These are phyloP conservation scores for Huntiella abstrusa DNA, from an alignment of 2,329 filamentous ascomycete species.

Conservation along the genomic window DNA sequence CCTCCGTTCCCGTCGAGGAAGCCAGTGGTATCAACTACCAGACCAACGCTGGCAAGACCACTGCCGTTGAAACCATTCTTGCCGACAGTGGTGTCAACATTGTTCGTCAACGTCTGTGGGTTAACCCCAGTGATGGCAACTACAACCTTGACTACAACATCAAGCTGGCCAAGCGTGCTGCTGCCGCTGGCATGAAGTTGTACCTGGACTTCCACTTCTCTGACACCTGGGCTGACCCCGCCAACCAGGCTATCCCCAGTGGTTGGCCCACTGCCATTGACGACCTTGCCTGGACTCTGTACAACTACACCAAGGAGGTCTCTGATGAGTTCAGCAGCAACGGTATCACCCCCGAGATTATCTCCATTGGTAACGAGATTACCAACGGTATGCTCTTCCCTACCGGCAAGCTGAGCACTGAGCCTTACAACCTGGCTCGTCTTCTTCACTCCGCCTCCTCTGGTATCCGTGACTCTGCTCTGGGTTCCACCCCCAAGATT, in stretches of 20 bases:
- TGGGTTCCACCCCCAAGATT: constrained; percentile 41
- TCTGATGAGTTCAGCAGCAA: constrained; percentile 40
- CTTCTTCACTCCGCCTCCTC: constrained; percentile 45
- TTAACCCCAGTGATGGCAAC: constrained; percentile 42
- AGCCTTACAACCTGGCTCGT: constrained; percentile 39
- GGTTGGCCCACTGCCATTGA: constrained; percentile 44
- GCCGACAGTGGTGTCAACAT: constrained; percentile 45
- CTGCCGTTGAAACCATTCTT: constrained; percentile 44
- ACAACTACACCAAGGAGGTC: constrained; percentile 48
- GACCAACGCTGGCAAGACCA: constrained; percentile 29
- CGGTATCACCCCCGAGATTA: constrained; percentile 37
- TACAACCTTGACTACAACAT: constrained; percentile 57
- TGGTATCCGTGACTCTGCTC: constrained; percentile 43
- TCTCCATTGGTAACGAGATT: constrained; percentile 61
- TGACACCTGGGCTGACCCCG: constrained; percentile 54
- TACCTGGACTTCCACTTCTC: constrained; percentile 47
- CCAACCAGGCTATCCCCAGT: constrained; percentile 39
- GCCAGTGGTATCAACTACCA: constrained; percentile 41
- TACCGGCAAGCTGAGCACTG: constrained; percentile 31
- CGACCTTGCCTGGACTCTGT: constrained; percentile 40
- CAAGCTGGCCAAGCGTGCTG: constrained; percentile 43
- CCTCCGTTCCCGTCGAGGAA: constrained; percentile 46
- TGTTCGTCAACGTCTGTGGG: constrained; percentile 53
- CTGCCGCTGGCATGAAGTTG: constrained; percentile 40
- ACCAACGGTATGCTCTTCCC: constrained; percentile 48